Percentiles rank a stretch among this genome's conserved stretches.
Evolutionary conservation across 2,329 filamentous ascomycete genomes (phyloP).

Genomic region (Catunica adiposa): DNA sequence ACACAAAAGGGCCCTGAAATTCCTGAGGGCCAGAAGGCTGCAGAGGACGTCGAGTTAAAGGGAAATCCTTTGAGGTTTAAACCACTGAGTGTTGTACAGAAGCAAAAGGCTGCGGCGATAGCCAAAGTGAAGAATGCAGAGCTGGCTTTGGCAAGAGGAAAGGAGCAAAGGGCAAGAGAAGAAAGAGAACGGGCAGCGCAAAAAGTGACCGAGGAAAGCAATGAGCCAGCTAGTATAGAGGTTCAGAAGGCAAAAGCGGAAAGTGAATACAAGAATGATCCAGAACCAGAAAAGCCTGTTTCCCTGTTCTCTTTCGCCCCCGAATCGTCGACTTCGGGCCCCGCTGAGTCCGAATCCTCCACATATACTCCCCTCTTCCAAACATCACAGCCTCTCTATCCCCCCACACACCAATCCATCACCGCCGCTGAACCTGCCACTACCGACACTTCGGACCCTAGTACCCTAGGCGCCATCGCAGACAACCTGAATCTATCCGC

Average conservation of each 20-base stretch:
- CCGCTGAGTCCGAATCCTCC: slow-evolving; percentile 10
- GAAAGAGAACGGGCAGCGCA: neutral
- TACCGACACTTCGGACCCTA: neutral
- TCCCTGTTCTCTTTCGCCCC: slow-evolving; percentile 50
- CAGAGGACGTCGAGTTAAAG: slow-evolving; percentile 49
- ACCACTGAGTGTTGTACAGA: slow-evolving; percentile 69
- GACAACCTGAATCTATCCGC: slow-evolving; percentile 63
- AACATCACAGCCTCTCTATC: slow-evolving; percentile 20
- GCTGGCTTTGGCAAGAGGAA: slow-evolving; percentile 15
- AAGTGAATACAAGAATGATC: neutral
- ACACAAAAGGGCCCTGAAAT: slow-evolving; percentile 27
- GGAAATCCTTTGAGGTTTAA: slow-evolving; percentile 78
- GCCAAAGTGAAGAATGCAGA: slow-evolving; percentile 47
- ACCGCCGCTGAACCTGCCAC: slow-evolving; percentile 15
- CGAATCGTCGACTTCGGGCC: slow-evolving; percentile 15
- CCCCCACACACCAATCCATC: slow-evolving; percentile 22
- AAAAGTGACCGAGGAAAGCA: neutral
- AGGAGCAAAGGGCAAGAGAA: neutral
- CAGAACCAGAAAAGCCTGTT: slow-evolving; percentile 26
- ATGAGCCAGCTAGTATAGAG: neutral
- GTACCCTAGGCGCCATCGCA: slow-evolving; percentile 36
- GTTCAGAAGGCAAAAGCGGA: neutral
- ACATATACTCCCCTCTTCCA: slow-evolving; percentile 38
- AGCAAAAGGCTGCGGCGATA: slow-evolving; percentile 24
- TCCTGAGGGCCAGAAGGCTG: slow-evolving; percentile 38